Evolutionary conservation across 2,329 filamentous ascomycete species (phyloP).

Genomic region (Gyromitra esculenta): DNA sequence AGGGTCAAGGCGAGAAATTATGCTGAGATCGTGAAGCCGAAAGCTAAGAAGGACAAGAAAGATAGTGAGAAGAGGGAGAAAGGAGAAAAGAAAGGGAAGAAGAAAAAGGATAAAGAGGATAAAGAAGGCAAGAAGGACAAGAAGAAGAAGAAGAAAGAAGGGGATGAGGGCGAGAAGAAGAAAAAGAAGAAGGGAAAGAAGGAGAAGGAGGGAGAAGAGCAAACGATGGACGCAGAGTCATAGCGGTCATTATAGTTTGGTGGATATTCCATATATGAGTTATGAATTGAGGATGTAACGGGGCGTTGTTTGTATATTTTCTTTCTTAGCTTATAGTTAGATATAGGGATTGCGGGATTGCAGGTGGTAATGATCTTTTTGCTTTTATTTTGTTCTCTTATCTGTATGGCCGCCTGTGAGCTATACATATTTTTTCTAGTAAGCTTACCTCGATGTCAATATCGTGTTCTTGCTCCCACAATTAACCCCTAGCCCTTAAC

Average conservation of each 20-base stretch:
- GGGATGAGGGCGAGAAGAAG: neutral
- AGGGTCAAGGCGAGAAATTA: slow-evolving; percentile 41
- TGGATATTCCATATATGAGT: neutral
- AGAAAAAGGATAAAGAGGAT: slow-evolving; percentile 37
- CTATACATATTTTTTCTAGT: neutral
- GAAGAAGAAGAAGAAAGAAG: slow-evolving; percentile 3
- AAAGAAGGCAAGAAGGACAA: slow-evolving; percentile 43
- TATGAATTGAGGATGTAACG: neutral
- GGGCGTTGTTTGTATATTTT: slow-evolving; percentile 6
- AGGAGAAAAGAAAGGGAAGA: slow-evolving; percentile 43
- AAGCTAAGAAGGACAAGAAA: slow-evolving; percentile 31
- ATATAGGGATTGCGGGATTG: neutral
- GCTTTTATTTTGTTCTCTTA: neutral
- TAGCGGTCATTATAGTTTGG: slow-evolving; percentile 4
- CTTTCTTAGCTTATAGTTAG: neutral
- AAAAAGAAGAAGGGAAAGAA: neutral
- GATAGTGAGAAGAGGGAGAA: slow-evolving; percentile 37
- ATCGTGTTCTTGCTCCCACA: neutral
- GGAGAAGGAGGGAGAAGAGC: slow-evolving; percentile 7
- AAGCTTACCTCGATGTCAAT: neutral
- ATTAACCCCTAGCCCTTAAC: neutral
- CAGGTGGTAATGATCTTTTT: slow-evolving; percentile 1
- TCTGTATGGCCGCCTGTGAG: neutral
- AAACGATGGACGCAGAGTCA: neutral
- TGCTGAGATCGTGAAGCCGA: slow-evolving; percentile 43